Evolutionary conservation across 306 rosid species (phyloP), one percentile per base, ranked within the genome.

Genomic region (Datisca glomerata): DNA sequence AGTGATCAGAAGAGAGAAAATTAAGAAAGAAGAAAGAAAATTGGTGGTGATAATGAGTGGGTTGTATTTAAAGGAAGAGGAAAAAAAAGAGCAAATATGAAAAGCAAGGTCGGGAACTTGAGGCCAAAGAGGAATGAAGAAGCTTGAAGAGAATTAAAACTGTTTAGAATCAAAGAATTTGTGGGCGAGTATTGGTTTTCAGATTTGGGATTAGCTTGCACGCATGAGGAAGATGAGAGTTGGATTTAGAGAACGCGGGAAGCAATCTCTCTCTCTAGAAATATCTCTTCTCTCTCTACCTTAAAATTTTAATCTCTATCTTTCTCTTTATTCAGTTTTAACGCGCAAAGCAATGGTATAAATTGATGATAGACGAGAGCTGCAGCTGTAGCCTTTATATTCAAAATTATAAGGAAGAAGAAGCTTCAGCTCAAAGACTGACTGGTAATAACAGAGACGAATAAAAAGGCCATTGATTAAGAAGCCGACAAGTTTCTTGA

Each of bases 121-220:
- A 50, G 68, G 74, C 31, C 57, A 45, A 56, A 45, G 67, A 29
- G 28, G 74, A 55, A 70, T 41, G 79, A 57, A 70, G 69, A 72
- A 64, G 63, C 68, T 86, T 79, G 60, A 75, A 68, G 87, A 56
- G 32, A 60, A 35, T 33, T n/a, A 58, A 51, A 56, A 65, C 29
- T 36, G 56, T 51, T 43, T 49, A 51, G 59, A 51, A 45, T 50
- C 59, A 24, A 70, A 47, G 52, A 71, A 67, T 60, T 35, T 56
- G 74, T 51, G 49, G 44, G 43, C 20, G 29, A 10, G 4, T 12
- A 16, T 53, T 42, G 49, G 27, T 24, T 14, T 7, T 24, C 50
- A 52, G 47, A 50, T 53, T 36, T 63, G 49, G 67, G 72, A 67
- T 72, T 86, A 43, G 70, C 96, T 86, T 86, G 94, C 94, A 86